Conservation (phyloP, 2,329 filamentous ascomycete genomes). For the Sclerotinia sclerotiorum region DNA sequence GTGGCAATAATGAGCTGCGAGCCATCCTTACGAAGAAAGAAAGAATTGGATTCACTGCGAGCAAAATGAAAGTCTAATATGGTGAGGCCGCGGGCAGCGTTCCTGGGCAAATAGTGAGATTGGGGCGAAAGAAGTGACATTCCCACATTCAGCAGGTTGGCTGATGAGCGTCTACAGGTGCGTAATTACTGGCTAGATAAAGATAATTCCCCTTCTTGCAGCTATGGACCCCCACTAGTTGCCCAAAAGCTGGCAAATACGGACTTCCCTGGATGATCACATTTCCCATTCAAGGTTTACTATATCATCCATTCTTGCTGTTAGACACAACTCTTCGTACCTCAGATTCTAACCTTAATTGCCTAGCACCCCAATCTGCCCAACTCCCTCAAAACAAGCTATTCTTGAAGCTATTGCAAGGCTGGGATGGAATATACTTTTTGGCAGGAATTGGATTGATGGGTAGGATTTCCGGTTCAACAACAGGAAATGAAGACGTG, state of each 20-base stretch:
- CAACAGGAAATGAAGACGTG: background rate
- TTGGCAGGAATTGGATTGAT: background rate
- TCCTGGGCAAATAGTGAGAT: background rate
- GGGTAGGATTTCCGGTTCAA: background rate
- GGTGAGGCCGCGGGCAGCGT: background rate
- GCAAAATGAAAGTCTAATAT: background rate
- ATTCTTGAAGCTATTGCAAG: background rate
- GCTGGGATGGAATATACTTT: background rate
- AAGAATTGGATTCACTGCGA: background rate
- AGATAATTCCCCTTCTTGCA: background rate
- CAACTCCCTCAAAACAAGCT: background rate
- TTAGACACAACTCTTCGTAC: background rate
- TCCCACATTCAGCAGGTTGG: background rate
- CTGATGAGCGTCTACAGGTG: background rate
- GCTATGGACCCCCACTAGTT: background rate
- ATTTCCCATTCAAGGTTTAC: background rate
- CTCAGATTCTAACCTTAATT: background rate
- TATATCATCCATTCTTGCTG: background rate
- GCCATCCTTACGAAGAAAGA: background rate
- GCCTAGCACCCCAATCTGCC: no score
- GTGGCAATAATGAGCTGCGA: background rate
- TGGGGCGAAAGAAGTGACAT: background rate
- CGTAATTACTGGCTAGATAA: no score
- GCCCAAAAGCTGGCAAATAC: background rate
- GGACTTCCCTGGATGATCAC: no score